Evolutionary conservation across 192 early-diverging fungal genomes (phyloP).

Genomic region (Coemansia pectinata): DNA sequence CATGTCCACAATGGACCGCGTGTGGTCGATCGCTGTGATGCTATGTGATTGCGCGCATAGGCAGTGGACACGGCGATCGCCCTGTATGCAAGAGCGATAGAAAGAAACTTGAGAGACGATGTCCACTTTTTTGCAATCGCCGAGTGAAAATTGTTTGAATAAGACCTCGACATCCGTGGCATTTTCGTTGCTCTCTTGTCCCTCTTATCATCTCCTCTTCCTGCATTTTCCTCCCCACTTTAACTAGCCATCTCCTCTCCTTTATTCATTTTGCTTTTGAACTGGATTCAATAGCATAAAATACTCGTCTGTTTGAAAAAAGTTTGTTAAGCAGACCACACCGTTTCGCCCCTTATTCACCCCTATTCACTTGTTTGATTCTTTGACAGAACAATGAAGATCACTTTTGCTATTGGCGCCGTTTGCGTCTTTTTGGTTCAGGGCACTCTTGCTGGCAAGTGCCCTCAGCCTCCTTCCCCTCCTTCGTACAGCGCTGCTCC

Average conservation of each 20-base stretch:
- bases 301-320: neutral
- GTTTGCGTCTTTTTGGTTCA: constrained; percentile 15
- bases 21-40: neutral
- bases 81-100: neutral
- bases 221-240: neutral
- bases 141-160: neutral
- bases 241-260: no score
- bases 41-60: constrained; percentile 1
- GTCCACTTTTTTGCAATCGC: neutral
- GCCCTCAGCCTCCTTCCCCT: constrained; percentile 3
- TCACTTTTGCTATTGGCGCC: constrained; percentile 6
- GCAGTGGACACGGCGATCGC: neutral
- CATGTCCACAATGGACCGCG: constrained; percentile 3
- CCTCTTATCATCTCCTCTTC: neutral
- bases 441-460: constrained; percentile 27
- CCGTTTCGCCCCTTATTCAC: neutral
- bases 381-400: constrained; percentile 27
- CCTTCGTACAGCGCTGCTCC: neutral
- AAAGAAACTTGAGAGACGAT: neutral
- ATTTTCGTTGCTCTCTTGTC: neutral
- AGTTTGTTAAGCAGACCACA: neutral
- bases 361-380: neutral
- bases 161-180: neutral
- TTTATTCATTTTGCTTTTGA: constrained; percentile 2
- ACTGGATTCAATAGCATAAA: neutral